Evolutionary conservation across 257 asterid species (phyloP).

Genomic region (Oldenlandia corymbosa): DNA sequence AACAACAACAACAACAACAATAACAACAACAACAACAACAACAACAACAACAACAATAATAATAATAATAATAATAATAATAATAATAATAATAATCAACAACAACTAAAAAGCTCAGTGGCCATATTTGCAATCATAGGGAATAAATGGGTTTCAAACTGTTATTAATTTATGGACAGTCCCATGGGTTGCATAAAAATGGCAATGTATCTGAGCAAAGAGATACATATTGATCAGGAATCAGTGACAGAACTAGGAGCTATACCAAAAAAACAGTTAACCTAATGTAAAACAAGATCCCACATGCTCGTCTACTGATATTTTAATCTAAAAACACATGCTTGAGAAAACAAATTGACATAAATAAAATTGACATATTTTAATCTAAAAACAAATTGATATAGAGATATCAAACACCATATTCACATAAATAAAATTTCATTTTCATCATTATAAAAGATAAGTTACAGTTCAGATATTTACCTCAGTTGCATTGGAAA

Average conservation of each 20-base stretch:
- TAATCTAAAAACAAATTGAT: not conserved
- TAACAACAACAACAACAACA: too few relatives aligned
- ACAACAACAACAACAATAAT: too few relatives aligned
- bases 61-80: too few relatives aligned
- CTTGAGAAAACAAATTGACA: not conserved
- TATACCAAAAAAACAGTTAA: not conserved
- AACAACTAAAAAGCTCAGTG: not conserved
- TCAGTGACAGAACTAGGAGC: not conserved
- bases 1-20: not conserved
- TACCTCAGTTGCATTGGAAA: slow-evolving; percentile 90
- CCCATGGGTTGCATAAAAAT: not conserved
- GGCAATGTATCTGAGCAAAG: not conserved
- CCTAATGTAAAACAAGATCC: not conserved
- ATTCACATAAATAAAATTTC: not conserved
- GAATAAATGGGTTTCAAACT: not conserved
- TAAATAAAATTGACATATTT: not conserved
- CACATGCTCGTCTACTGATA: not conserved
- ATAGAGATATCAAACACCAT: not conserved
- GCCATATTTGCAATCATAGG: not conserved
- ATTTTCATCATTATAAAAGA: not conserved
- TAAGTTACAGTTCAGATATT: slow-evolving; percentile 4
- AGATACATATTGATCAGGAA: not conserved
- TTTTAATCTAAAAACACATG: not conserved
- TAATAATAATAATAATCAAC: not conserved
- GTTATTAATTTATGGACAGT: not conserved